Evolutionary conservation across 2,329 filamentous ascomycete species (phyloP).

Genomic region (Fusarium anguioides): DNA sequence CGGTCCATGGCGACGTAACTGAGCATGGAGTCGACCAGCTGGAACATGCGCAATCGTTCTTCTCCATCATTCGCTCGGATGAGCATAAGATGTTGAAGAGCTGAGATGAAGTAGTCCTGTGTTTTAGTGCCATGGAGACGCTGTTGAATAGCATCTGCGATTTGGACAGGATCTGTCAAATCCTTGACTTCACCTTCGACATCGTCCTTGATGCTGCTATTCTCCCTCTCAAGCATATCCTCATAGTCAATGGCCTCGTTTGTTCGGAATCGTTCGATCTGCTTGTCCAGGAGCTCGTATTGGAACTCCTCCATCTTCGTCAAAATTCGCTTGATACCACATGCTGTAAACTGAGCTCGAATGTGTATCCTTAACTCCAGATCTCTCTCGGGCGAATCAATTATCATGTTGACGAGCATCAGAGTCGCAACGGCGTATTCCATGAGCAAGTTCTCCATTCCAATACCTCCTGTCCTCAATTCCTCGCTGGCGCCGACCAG

Average conservation of each 20-base stretch:
- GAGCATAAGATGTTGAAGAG: conserved; percentile 92
- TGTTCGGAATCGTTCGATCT: conserved; percentile 90
- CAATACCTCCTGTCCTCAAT: conserved; percentile 93
- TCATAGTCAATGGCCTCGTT: conserved; percentile 99
- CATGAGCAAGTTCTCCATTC: conserved; percentile 99
- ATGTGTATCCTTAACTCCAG: conserved; percentile 93
- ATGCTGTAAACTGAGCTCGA: conserved; percentile 93
- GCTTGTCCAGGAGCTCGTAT: conserved; percentile 98
- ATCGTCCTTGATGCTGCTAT: conserved; percentile 88
- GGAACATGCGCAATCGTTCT: conserved; percentile 93
- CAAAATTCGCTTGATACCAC: conserved; percentile 92
- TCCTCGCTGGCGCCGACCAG: conserved; percentile 97
- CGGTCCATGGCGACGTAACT: conserved; percentile 99
- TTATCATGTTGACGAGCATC: conserved; percentile 95
- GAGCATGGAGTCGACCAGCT: conserved; percentile 98
- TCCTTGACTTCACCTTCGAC: conserved; percentile 89
- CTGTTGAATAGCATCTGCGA: conserved; percentile 90
- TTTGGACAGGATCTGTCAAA: conserved; percentile 90
- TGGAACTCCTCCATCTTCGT: conserved; percentile 98
- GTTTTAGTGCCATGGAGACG: conserved; percentile 85
- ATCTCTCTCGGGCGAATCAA: conserved; percentile 90
- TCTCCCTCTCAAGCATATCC: conserved; percentile 92
- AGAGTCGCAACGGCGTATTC: conserved; percentile 97
- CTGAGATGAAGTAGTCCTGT: conserved; percentile 95
- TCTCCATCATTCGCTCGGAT: conserved; percentile 93